Percentiles rank a stretch among this genome's conserved stretches.
These are phyloP conservation scores for Botrytis squamosa DNA, from an alignment of 2,329 filamentous ascomycete genomes.

Conservation along the genomic window DNA sequence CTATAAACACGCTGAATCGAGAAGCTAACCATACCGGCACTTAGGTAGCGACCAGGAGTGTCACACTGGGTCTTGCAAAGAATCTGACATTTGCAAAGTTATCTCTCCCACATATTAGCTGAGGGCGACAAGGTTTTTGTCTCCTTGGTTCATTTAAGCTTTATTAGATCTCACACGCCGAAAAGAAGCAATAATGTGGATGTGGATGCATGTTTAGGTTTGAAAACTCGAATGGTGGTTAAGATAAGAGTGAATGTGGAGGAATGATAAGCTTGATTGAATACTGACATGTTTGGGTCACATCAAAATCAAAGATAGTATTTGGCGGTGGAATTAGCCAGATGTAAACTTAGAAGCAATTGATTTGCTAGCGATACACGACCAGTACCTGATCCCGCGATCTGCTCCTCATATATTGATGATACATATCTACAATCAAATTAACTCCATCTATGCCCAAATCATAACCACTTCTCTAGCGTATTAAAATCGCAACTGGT, in stretches of 20 bases:
- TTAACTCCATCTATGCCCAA: neutral
- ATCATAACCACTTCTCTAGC: neutral
- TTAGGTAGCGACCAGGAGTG: neutral
- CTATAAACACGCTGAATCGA: neutral
- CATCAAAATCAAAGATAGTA: neutral
- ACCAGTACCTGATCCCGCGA: too few relatives aligned
- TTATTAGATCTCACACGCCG: too few relatives aligned
- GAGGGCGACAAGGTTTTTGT: neutral
- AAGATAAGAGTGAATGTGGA: neutral
- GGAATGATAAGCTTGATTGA: too few relatives aligned
- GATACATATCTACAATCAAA: too few relatives aligned
- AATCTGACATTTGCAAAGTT: too few relatives aligned
- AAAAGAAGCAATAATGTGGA: too few relatives aligned
- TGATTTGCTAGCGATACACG: neutral
- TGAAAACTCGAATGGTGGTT: neutral
- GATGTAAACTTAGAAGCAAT: neutral
- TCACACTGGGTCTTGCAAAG: neutral
- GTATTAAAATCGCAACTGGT: neutral
- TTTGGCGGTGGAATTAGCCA: neutral
- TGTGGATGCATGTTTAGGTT: neutral
- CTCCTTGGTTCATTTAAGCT: neutral
- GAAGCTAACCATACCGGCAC: neutral
- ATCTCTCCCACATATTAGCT: rapidly evolving
- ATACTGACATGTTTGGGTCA: neutral
- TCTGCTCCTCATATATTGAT: neutral